Conservation (phyloP, 179 eudicot species). For the Spergularia azorica region DNA sequence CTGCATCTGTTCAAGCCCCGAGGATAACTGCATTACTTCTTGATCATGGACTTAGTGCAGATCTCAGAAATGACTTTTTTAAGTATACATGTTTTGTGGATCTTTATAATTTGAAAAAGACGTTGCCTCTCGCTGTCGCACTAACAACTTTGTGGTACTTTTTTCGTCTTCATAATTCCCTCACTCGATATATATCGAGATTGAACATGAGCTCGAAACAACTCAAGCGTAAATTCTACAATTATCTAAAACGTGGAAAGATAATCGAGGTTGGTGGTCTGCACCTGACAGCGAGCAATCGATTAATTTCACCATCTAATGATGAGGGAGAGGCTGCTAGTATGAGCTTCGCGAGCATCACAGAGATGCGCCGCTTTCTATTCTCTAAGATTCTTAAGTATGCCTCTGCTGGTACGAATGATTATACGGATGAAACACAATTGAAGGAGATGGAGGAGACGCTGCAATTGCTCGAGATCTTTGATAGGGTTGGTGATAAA, state of each 20-base stretch:
- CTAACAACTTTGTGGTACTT: too few relatives aligned
- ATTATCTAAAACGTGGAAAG: constrained; percentile 2
- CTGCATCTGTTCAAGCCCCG: not conserved
- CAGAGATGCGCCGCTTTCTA: constrained; percentile 2
- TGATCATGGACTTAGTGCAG: not conserved
- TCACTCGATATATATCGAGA: too few relatives aligned
- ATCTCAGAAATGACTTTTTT: not conserved
- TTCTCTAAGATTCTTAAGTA: too few relatives aligned
- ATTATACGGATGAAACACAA: too few relatives aligned
- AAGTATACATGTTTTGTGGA: too few relatives aligned
- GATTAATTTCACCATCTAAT: not conserved
- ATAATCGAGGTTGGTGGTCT: not conserved
- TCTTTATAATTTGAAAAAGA: not conserved
- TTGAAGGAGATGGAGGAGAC: not conserved
- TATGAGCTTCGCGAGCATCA: constrained; percentile 2
- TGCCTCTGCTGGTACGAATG: not conserved
- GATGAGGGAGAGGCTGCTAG: not conserved
- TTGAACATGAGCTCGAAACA: not conserved
- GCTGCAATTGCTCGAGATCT: constrained; percentile 7
- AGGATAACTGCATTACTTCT: not conserved
- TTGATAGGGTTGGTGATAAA: constrained; percentile 11
- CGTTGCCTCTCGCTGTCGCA: not conserved
- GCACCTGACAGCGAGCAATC: constrained; percentile 10
- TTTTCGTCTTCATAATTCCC: too few relatives aligned
- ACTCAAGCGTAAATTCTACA: constrained; percentile 6